Base-by-base conservation (phyloP, 1,284 basidiomycete species). In the Coriolopsis trogii region DNA sequence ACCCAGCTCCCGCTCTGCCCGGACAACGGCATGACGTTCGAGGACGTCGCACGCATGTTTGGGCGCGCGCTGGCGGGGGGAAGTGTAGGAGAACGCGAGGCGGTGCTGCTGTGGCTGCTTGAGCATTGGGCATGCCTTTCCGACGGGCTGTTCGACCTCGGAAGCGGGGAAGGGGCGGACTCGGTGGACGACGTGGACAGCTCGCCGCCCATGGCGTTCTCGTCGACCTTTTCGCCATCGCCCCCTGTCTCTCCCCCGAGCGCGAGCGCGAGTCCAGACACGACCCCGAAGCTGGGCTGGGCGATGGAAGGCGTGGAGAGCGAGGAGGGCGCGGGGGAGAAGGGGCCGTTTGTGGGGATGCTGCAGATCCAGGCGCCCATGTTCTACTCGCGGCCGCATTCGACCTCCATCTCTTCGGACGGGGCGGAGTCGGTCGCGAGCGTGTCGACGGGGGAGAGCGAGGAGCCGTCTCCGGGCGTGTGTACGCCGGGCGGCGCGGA, bases 391-490 rank as follows among this genome's bases (percentile, higher is more conserved):
- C 21, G 41, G 16, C 29, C 41, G 18, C 18, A 42, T 20, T 42
- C 41, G 12, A 10, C 28, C 20, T 42, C 41, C 2, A 23, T 42
- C 30, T 49, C 46, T 10, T 29, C 38, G 3, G 46, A 49, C 38
- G 46, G 46, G 10, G 31, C n/a, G 3, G 46, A 25, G 18, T 49
- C 46, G 21, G 40, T 49, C 2, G 23, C 41, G 30, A 49, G 39
- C 9, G 8, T 26, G 16, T 49, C 46, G 15, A 49, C 76, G 3
- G 77, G 78, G 46, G 76, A 73, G 49, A 77, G 46, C 80, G 81
- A 83, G 38, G 68, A 71, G 40, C 66, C 63, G 5, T 82, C 81
- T 10, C 67, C 67, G 0, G 73, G 66, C 0, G 78, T 77, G 18
- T 26, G 36, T n/a, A 46, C 44, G 16, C 44, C 44, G 13, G n/a